Base-by-base conservation (phyloP, 176 grass and related monocot genomes). In the Musa schizocarpa region DNA sequence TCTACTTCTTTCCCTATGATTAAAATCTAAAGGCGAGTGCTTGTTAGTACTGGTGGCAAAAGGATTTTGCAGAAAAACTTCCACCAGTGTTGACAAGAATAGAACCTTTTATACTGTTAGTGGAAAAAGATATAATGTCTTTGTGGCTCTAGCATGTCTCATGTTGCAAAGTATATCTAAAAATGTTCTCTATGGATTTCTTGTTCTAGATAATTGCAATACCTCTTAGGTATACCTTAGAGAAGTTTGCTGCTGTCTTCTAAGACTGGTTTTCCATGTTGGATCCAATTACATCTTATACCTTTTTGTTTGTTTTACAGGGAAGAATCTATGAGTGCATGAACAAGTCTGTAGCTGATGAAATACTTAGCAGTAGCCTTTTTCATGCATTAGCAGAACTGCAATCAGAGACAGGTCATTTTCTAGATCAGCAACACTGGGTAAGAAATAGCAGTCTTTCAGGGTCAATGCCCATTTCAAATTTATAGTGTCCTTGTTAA, bases 391-490 rank as follows among this genome's bases (percentile, higher is more conserved):
- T 71, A 73, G 53, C 76, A 63, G 65, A 24, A 70, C 20, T 51
- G 50, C 24, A 21, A 50, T 50, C 29, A 77, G 65, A 82, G n/a
- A 50, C 55, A 19, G 83, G 53, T 25, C 24, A 13, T 68, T 57
- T 20, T 29, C 68, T 23, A 62, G 65, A 54, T 85, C 77, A 80
- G 16, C 77, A 82, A 50, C 68, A 63, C 50, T 53, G 51, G 54
- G 23, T 73, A 61, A 69, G 50, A 3, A 62, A 77, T 54, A 50
- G 63, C n/a, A 43, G 13, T 54, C 81, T 5, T 73, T 80, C 49
- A 69, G 75, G 73, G 77, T 53, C 74, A 71, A 26, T 82, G 61
- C 58, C 68, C 80, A 21, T 17, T 61, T 74, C 52, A 76, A 79
- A 67, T 77, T 73, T 65, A 76, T 16, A 50, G 62, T 74, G 57